Base-by-base conservation (phyloP, 257 asterid species). In the Schizonepeta tenuifolia region DNA sequence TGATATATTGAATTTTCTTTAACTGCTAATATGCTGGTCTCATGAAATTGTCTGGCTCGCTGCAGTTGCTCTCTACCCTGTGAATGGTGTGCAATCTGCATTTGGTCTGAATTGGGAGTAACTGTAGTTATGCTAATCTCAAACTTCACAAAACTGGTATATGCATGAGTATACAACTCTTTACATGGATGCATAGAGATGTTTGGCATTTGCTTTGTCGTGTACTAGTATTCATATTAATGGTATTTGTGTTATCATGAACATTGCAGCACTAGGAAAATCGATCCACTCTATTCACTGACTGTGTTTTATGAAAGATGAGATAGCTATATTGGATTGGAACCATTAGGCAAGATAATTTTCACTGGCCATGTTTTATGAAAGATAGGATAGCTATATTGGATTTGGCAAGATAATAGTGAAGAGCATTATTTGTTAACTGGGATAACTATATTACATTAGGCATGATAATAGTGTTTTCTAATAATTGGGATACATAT, bases 51-150 rank as follows among this genome's bases (percentile, higher is more conserved):
- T 7, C 35, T 66, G 36, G 40, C 31, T 59, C 11, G 33, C 22
- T 13, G 53, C 33, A 31, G 18, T 49, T 50, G 14, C 40, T 59
- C 60, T 57, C 33, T 70, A 13, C 46, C 3, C 18, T 56, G 13
- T 63, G 58, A 28, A 53, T 26, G 58, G 21, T 65, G 31, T 58
- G n/a, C 63, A 51, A 64, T 64, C 28, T 64, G 47, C 60, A 40
- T 28, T 22, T 47, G 58, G 63, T 65, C 24, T 40, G 28, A 43
- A 47, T 31, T 31, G n/a, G 67, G 36, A 56, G 33, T 47, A 57
- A 12, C 40, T 41, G 15, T 49, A 14, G 18, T 20, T 77, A 8
- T 53, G 56, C 18, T 57, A 6, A 9, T 73, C 35, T 41, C 9
- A 17, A 50, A 9, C 20, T 22, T 36, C 36, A 43, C 57, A 75